Evolutionary conservation across 1,284 basidiomycete genomes (phyloP).

Genomic region (Tilletia indica): DNA sequence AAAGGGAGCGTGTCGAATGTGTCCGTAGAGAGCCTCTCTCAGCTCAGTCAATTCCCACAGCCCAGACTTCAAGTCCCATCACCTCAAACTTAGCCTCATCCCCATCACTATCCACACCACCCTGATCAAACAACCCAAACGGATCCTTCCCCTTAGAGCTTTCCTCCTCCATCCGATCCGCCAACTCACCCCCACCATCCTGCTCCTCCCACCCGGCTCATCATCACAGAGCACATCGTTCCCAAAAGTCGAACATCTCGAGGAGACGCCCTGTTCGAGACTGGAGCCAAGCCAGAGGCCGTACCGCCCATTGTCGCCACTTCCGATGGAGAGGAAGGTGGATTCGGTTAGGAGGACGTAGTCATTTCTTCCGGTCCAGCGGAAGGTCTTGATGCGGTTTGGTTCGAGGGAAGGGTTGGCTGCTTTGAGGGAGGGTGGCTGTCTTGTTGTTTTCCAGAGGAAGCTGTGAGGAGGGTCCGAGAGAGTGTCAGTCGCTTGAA

Average conservation of each 20-base stretch:
- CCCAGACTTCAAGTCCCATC: slow-evolving; percentile 82
- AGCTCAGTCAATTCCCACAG: slow-evolving; percentile 60
- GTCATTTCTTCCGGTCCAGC: slow-evolving; percentile 85
- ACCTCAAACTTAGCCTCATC: slow-evolving; percentile 71
- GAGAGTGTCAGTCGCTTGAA: not conserved
- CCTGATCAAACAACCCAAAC: slow-evolving; percentile 19
- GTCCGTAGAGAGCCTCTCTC: too few species aligned
- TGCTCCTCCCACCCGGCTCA: slow-evolving; percentile 16
- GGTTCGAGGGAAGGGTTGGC: slow-evolving; percentile 49
- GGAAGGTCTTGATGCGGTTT: slow-evolving; percentile 64
- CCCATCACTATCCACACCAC: slow-evolving; percentile 57
- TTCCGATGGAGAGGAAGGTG: slow-evolving; percentile 47
- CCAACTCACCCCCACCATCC: slow-evolving; percentile 22
- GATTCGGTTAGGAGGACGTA: slow-evolving; percentile 81
- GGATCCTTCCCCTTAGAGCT: not conserved
- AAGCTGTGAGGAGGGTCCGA: slow-evolving; percentile 21
- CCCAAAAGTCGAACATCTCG: slow-evolving; percentile 78
- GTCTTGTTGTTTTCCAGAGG: slow-evolving; percentile 28
- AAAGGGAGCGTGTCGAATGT: too few species aligned
- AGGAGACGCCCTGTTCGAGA: slow-evolving; percentile 78
- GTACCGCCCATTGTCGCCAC: slow-evolving; percentile 46
- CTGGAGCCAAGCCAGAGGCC: slow-evolving; percentile 85
- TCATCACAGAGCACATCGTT: slow-evolving; percentile 74
- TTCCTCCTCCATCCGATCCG: slow-evolving; percentile 1
- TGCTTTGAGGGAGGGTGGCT: slow-evolving; percentile 5